phyloP scores from a whole-genome alignment of 2,329 filamentous ascomycete genomes.

The Tolypocladium capitatum region DNA sequence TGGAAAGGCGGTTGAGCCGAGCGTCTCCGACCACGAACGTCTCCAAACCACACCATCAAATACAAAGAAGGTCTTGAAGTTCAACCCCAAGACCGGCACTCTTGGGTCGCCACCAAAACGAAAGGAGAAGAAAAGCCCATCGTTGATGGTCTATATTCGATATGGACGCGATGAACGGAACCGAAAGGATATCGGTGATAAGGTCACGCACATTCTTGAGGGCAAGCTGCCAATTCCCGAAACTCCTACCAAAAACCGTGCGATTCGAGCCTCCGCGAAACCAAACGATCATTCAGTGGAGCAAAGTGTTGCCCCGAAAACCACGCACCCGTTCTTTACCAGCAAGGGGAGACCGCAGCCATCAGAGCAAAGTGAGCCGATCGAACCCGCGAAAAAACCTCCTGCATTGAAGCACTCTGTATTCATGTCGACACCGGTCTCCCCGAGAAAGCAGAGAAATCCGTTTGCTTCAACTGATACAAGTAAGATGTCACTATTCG shows the following conservation, averaged over 20 bases:
- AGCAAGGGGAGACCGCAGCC: constrained; percentile 17
- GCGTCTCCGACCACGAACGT: background rate
- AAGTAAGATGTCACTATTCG: constrained; percentile 24
- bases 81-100: constrained; percentile 48
- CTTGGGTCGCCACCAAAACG: constrained; percentile 47
- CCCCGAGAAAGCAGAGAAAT: constrained; percentile 28
- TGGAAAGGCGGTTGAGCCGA: background rate
- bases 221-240: constrained; percentile 14
- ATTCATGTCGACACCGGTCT: constrained; percentile 41
- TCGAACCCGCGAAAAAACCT: constrained; percentile 9
- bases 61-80: constrained; percentile 35
- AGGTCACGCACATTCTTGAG: constrained; percentile 50
- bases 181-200: constrained; percentile 37
- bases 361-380: constrained; percentile 9
- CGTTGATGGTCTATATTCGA: constrained; percentile 37
- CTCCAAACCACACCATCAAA: constrained; percentile 3
- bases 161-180: constrained; percentile 41
- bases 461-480: constrained; percentile 15
- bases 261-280: background rate
- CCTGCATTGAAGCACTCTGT: constrained; percentile 23
- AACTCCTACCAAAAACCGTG: constrained; percentile 8
- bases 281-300: constrained; percentile 3
- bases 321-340: constrained; percentile 30
- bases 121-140: constrained; percentile 25
- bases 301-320: constrained; percentile 13